Base-by-base conservation (phyloP, 2,329 filamentous ascomycete species). In the Aspergillus felis region DNA sequence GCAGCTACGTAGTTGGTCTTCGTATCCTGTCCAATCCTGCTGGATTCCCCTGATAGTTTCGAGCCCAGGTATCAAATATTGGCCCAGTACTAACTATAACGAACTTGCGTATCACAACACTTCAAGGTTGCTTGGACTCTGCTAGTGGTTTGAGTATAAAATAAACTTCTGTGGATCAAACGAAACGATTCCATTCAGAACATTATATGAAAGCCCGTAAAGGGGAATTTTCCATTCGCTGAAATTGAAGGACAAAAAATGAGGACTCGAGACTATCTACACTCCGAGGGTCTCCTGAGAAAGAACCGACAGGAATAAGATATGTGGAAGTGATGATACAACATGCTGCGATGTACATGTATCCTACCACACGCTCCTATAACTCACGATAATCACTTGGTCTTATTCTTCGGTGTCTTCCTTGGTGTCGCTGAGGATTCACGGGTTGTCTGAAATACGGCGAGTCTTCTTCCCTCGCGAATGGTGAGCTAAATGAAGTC, bases 371-470 rank as follows among this genome's bases (percentile, higher is more conserved):
- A 25, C 14, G 35, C 48, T 17, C 55, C 68, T 60, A 92, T 51
- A 96, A 81, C 78, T 96, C 91, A 62, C 90, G 84, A 73, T 94
- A 97, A 76, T 99, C 94, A 71, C 91, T 94, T 10, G 92, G 92
- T 55, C 94, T 84, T 55, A 90, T 86, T 66, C 91, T 83, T 63
- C 88, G 85, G 67, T 91, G 87, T 67, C 89, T 85, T 69, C 92
- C 91, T 74, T 92, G 88, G 71, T 94, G 90, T 52, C 94, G 86
- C 71, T 96, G 90, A 2, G 92, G 93, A 71, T 99, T 99, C 61
- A 97, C 90, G 0, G 94, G 94, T 74, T 96, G 93, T 57, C 94
- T 85, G 73, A 97, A 95, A 76, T 99, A 99, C 6, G 94, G 90
- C 59, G 92, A 91, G 57, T 96, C 92, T 56, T 95, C 91, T 62